Base-by-base conservation (phyloP, 345 rosid species). In the Brassica napus region DNA sequence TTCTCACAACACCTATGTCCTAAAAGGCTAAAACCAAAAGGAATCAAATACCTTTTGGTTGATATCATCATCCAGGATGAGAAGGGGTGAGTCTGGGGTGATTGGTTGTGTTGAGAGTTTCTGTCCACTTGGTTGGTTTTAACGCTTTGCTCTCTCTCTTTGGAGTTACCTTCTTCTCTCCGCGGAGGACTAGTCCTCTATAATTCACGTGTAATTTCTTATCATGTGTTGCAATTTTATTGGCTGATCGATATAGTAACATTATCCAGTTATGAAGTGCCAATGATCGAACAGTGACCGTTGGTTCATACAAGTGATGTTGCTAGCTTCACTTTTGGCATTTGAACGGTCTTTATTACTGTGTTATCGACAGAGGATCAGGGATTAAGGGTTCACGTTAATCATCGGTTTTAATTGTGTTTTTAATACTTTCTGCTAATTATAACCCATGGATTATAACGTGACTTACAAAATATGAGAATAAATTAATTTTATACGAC, bases 41-140 rank as follows among this genome's bases (percentile, higher is more conserved):
- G 34, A 12, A 72, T 78, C 62, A 55, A 65, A 72, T 1, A 59
- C 61, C 76, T 78, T 78, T 78, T 78, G 81, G 8, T 55, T 54
- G 58, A 42, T 76, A 60, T 60, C 65, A 11, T 60, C 55, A 47
- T 75, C 18, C 57, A 69, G 61, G 14, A 61, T 69, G 74, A 30
- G 61, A 59, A 68, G 31, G 30, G 47, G 31, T 9, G 69, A 31
- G 64, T 68, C 21, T 32, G 47, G 32, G 16, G 12, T 5, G 14
- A 0, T 60, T 44, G 24, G 63, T 62, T 26, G 12, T 16, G 23
- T 31, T 7, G 63, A 49, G 62, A 52, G 42, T 34, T n/a, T 75
- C 26, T 54, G 72, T 47, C 80, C 78, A 68, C 72, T 49, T 61
- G 37, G 58, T 65, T 66, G 39, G 66, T 63, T 61, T 63, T 61